phyloP scores from a whole-genome alignment of 75 land plant species.

The Adiantum capillusveneris region DNA sequence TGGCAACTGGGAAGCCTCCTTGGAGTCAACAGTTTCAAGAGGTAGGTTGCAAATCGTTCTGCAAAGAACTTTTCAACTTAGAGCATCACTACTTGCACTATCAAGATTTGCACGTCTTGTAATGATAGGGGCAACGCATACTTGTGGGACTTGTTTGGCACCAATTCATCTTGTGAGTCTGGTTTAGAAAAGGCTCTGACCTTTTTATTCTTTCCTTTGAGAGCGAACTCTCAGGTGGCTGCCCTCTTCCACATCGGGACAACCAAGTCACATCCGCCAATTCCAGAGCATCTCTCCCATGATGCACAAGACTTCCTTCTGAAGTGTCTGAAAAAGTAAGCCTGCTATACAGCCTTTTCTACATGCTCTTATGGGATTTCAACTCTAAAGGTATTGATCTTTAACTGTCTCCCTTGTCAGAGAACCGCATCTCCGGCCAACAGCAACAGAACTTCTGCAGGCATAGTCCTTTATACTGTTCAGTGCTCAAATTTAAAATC shows the following conservation, averaged over 20 bases:
- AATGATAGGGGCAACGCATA: no score
- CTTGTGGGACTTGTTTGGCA: no score
- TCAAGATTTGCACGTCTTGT: no score
- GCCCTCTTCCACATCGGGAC: constrained; percentile 92
- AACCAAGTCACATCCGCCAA: constrained; percentile 96
- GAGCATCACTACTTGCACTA: no score
- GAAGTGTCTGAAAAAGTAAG: constrained; percentile 85
- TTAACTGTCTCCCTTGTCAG: constrained; percentile 23
- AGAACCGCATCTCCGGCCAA: constrained; percentile 70
- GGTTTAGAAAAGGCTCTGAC: no score
- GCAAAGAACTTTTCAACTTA: not conserved
- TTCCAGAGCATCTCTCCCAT: constrained; percentile 87
- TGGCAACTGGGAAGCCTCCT: constrained; percentile 99
- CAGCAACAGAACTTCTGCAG: constrained; percentile 79
- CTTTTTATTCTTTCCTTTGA: no score
- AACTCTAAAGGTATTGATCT: not conserved
- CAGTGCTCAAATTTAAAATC: not conserved
- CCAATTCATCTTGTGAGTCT: no score
- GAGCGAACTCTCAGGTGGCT: constrained; percentile 77
- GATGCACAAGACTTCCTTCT: constrained; percentile 88
- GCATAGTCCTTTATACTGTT: constrained; percentile 19
- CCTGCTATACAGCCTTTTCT: not conserved
- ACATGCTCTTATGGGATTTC: not conserved
- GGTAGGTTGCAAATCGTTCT: constrained; percentile 37
- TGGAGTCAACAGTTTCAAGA: constrained; percentile 98